Base-by-base conservation (phyloP, 352 stramenopile species). In the Globisporangium iwayamae region DNA sequence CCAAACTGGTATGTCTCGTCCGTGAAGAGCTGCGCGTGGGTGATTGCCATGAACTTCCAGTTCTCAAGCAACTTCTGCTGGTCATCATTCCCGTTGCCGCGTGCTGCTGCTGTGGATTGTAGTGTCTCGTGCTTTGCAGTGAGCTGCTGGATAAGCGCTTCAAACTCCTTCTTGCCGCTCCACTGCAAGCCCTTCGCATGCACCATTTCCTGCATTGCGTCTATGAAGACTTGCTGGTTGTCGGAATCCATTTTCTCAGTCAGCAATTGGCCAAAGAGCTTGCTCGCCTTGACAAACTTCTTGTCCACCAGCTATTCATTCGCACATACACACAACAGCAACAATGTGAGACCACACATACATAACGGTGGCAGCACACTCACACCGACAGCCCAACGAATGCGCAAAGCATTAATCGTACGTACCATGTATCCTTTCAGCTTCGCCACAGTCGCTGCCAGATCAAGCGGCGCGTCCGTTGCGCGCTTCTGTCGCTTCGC, bases 1-100 rank as follows among this genome's bases (percentile, higher is more conserved):
- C 72, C 82, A 64, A 94, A 94, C 68, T 89, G 66, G 53, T 89
- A 94, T 58, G 85, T 89, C 64, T 94, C 85, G 64, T 94, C 85
- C 7, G 83, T 94, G 62, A 89, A 87, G 10, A 94, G 75, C 57
- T 90, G 76, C 11, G 70, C 65, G 58, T 91, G 81, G 1, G 81
- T 88, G 63, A 91, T 60, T 3, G 72, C 75, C 25, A 87, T 43
- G 41, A 91, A 71, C 61, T 75, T 74, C 85, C 82, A 93, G 41
- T 76, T 57, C 0, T 77, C 71, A 18, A 80, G 48, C 30, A 73
- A 65, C 46, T 43, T 38, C 2, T 13, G 58, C 57, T 43, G 9
- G 9, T 52, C 53, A 2, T 65, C 48, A 0, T 4, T 46, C 6
- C 57, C 54, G 4, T 57, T 28, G 4, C 69, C 62, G 3, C 51